These are phyloP conservation scores for Bauhinia variegata DNA, from an alignment of 306 rosid genomes.

Conservation along the genomic window DNA sequence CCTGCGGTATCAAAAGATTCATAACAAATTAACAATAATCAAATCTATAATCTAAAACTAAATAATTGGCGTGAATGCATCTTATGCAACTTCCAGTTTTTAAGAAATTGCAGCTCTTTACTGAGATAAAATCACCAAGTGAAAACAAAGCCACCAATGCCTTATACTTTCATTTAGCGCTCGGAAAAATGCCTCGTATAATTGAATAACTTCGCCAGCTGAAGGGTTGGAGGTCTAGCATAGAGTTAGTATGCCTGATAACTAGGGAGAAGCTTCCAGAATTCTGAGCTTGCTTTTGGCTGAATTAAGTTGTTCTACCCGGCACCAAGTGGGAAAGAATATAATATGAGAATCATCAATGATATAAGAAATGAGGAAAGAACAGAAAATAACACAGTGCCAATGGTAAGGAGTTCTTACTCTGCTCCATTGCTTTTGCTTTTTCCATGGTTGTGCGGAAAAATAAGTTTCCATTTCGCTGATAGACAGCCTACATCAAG, in stretches of 20 bases:
- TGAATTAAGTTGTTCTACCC: conserved; percentile 62
- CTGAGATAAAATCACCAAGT: conserved; percentile 12
- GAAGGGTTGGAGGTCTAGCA: conserved; percentile 9
- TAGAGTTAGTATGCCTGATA: neutral
- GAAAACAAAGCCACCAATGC: neutral
- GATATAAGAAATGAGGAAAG: neutral
- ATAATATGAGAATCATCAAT: conserved; percentile 8
- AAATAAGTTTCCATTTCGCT: conserved; percentile 66
- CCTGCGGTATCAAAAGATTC: too few species aligned
- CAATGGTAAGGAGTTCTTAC: conserved; percentile 44
- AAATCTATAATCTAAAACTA: neutral
- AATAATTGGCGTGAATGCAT: conserved; percentile 13
- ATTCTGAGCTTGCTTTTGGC: conserved; percentile 52
- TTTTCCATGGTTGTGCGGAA: conserved; percentile 65
- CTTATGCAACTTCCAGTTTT: conserved; percentile 17
- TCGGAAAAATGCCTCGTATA: conserved; percentile 7
- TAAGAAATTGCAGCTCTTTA: conserved; percentile 13
- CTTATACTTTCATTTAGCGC: neutral
- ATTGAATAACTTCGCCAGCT: neutral
- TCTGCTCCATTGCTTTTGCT: conserved; percentile 65
- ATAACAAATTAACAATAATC: too few species aligned
- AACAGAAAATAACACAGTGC: neutral
- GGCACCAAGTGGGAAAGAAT: conserved; percentile 12
- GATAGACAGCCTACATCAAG: conserved; percentile 62
- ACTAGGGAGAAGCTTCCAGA: conserved; percentile 53